Percentiles rank a stretch among this genome's conserved stretches.
Conservation (phyloP, 2,329 filamentous ascomycete genomes). For the Neofusicoccum parvum region DNA sequence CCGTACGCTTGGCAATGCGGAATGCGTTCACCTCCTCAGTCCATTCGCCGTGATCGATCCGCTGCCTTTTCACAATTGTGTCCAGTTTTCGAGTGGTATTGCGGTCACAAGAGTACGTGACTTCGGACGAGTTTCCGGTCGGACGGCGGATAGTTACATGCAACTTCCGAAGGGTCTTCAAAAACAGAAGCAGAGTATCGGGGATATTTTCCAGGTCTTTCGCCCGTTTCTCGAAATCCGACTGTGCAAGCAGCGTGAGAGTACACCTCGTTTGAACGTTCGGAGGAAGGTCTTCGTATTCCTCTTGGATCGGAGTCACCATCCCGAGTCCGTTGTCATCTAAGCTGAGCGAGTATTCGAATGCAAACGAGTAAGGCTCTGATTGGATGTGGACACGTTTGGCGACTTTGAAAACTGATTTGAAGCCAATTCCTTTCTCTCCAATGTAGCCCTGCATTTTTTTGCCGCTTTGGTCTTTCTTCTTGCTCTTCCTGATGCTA, state of each 20-base stretch:
- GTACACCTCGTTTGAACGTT: constrained; percentile 28
- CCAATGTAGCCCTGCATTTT: constrained; percentile 32
- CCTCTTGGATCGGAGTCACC: constrained; percentile 47
- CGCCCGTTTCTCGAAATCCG: not conserved
- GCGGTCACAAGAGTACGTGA: not conserved
- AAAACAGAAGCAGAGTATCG: constrained; percentile 15
- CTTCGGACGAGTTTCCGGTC: not conserved
- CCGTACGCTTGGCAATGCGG: not conserved
- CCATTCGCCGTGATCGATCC: not conserved
- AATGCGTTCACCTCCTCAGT: not conserved
- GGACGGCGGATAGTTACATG: not conserved
- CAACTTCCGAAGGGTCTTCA: not conserved
- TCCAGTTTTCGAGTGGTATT: not conserved
- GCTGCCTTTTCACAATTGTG: not conserved
- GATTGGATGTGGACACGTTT: constrained; percentile 45
- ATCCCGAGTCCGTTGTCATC: constrained; percentile 53
- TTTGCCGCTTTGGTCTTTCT: constrained; percentile 25
- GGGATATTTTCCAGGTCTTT: not conserved
- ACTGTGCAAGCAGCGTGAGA: constrained; percentile 3
- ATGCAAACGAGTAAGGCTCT: constrained; percentile 40
- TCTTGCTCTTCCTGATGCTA: constrained; percentile 39
- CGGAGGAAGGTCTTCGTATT: constrained; percentile 18
- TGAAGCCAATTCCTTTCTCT: constrained; percentile 44
- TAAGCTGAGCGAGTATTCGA: constrained; percentile 33
- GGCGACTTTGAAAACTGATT: constrained; percentile 38